phyloP scores from a whole-genome alignment of 1,284 basidiomycete species.

The Fomitopsis pinicola region DNA sequence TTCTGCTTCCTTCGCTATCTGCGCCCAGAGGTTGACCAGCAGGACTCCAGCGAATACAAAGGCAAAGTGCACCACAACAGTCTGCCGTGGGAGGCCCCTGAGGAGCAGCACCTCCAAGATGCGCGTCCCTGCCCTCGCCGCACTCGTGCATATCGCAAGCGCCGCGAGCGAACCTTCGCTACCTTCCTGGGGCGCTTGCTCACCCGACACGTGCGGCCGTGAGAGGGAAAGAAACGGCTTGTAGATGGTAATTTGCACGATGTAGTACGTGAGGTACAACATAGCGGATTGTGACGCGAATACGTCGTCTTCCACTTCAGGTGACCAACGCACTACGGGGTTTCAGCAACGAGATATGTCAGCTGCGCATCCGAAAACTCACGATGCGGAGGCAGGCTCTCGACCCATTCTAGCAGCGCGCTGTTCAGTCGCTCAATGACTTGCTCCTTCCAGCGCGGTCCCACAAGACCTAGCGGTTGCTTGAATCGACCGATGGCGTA shows the following conservation, averaged over 20 bases:
- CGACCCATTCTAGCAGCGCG: conserved; percentile 70
- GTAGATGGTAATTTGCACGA: conserved; percentile 69
- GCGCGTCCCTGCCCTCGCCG: conserved; percentile 58
- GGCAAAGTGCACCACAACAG: conserved; percentile 21
- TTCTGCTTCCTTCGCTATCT: conserved; percentile 20
- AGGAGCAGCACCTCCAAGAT: conserved; percentile 50
- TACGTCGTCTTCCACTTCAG: conserved; percentile 43
- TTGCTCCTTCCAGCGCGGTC: conserved; percentile 51
- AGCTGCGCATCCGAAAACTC: conserved; percentile 26
- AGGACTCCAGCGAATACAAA: conserved; percentile 25
- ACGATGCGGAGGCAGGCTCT: conserved; percentile 67
- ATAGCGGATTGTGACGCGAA: conserved; percentile 68
- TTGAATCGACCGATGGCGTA: conserved; percentile 71
- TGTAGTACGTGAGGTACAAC: conserved; percentile 67
- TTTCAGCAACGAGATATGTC: not conserved
- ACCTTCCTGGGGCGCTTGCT: conserved; percentile 18
- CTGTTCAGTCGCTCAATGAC: conserved; percentile 70
- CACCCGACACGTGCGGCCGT: conserved; percentile 17
- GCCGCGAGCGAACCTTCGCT: conserved; percentile 40
- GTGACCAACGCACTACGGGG: conserved; percentile 61
- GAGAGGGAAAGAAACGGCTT: conserved; percentile 62
- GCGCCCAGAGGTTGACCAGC: conserved; percentile 26
- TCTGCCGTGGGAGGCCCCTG: conserved; percentile 31
- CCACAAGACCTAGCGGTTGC: conserved; percentile 43
- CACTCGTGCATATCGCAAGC: conserved; percentile 61